Base-by-base conservation (phyloP, 495 filamentous ascomycete species). In the Neurospora sp. region DNA sequence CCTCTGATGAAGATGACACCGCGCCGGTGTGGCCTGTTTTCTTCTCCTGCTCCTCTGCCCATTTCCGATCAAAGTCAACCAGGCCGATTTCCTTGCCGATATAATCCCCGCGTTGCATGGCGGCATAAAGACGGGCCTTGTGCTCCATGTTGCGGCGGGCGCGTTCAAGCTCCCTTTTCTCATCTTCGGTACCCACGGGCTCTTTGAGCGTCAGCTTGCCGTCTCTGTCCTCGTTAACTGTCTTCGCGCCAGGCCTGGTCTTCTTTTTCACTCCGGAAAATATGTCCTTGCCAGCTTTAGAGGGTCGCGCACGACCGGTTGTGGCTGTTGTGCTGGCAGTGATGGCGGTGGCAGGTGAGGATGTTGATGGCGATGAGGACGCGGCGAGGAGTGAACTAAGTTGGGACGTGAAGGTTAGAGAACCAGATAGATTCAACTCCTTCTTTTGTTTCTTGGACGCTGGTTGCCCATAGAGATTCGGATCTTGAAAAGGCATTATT, bases 31-130 rank as follows among this genome's bases (percentile, higher is more conserved):
- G 83, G 13, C 78, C 80, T 70, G 19, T n/a, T 6, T 72, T 48
- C 17, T 76, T 74, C 5, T 81, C 81, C 62, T 89, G 79, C 45
- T 82, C 80, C 76, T 96, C 93, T 0, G 90, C 93, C 93, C 95
- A 97, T 82, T 98, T 99, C 59, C 89, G 85, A 82, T 98, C 94
- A 78, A 98, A 99, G 83, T 99, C 96, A 0, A 99, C 90, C 28
- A 95, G 82, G 82, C 88, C 77, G 87, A 88, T 70, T 82, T 84
- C 78, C 83, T 86, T 74, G 81, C 86, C 81, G 70, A 86, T 87
- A 82, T 83, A 89, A 74, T 88, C 93, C 73, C 87, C 92, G 72
- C 90, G 84, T 81, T 95, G 94, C 90, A 99, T 89, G 69, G 91
- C 89, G 0, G 90, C 88, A 81, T 99, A 99, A 24, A 94, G 78